Evolutionary conservation across 176 grass and related monocot genomes (phyloP).

Genomic region (Neostapfia colusana): DNA sequence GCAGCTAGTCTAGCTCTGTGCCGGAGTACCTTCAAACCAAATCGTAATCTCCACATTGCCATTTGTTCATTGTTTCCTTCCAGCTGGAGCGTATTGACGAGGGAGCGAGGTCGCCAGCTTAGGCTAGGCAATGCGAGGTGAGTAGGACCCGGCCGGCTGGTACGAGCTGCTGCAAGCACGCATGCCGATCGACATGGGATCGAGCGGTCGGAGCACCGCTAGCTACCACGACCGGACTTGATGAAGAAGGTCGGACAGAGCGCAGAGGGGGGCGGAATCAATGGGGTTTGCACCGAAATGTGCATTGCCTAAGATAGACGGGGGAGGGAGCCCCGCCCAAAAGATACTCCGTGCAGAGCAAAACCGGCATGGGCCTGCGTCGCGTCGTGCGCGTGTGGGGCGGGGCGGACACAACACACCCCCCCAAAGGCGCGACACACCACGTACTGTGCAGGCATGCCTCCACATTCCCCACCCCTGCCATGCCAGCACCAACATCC

Average conservation of each 20-base stretch:
- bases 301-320: slow-evolving; percentile 39
- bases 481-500: slow-evolving; percentile 38
- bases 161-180: background rate
- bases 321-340: background rate
- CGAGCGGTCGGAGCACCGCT: background rate
- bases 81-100: background rate
- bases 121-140: background rate
- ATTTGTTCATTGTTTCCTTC: background rate
- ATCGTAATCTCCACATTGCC: background rate
- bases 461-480: slow-evolving; percentile 76
- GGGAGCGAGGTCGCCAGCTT: background rate
- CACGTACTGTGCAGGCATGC: slow-evolving; percentile 56
- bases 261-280: background rate
- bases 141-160: background rate
- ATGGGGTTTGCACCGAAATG: slow-evolving; percentile 51
- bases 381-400: slow-evolving; percentile 1
- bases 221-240: background rate
- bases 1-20: background rate
- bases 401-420: background rate
- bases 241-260: slow-evolving; percentile 23
- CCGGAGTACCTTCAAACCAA: background rate
- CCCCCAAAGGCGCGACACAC: slow-evolving; percentile 46
- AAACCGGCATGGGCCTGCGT: slow-evolving; percentile 46
- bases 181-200: slow-evolving; percentile 18
- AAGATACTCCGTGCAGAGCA: slow-evolving; percentile 2